phyloP scores from a whole-genome alignment of 1,284 basidiomycete species.

The Austroboletus niveus region DNA sequence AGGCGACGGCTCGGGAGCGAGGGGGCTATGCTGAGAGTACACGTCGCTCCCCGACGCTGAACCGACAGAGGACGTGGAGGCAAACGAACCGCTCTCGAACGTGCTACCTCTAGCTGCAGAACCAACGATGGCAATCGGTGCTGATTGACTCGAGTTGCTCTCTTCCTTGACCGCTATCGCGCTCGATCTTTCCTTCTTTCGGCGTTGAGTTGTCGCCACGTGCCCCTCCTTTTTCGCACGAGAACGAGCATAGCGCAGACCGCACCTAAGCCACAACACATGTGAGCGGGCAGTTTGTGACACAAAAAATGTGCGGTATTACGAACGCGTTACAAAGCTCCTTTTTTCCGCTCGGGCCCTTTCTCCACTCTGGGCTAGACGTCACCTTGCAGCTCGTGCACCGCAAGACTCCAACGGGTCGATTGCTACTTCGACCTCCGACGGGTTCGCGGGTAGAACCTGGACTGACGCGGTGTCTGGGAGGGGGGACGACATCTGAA shows the following conservation, averaged over 20 bases:
- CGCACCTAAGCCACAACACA: slow-evolving; percentile 53
- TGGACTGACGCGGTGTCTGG: slow-evolving; percentile 55
- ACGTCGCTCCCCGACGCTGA: slow-evolving; percentile 54
- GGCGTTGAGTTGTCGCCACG: slow-evolving; percentile 36
- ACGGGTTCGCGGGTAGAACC: slow-evolving; percentile 31
- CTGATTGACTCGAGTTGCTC: slow-evolving; percentile 32
- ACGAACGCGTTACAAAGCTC: slow-evolving; percentile 92
- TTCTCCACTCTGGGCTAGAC: slow-evolving; percentile 92
- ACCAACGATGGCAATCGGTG: slow-evolving; percentile 39
- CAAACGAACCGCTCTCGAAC: slow-evolving; percentile 48
- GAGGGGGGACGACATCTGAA: slow-evolving; percentile 59
- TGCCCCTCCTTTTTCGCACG: slow-evolving; percentile 79
- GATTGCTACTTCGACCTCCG: slow-evolving; percentile 43
- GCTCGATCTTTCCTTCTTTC: slow-evolving; percentile 43
- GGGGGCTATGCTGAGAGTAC: slow-evolving; percentile 46
- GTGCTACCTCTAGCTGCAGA: slow-evolving; percentile 36
- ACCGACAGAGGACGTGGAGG: slow-evolving; percentile 47
- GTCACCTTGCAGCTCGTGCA: slow-evolving; percentile 85
- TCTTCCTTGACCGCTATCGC: slow-evolving; percentile 35
- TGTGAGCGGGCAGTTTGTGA: slow-evolving; percentile 22
- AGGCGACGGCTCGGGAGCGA: slow-evolving; percentile 50
- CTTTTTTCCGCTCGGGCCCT: slow-evolving; percentile 87
- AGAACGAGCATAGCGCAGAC: slow-evolving; percentile 76
- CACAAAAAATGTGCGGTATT: slow-evolving; percentile 11
- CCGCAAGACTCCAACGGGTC: slow-evolving; percentile 70